Base-by-base conservation (phyloP, 2,329 filamentous ascomycete genomes). In the Fusarium palustre region DNA sequence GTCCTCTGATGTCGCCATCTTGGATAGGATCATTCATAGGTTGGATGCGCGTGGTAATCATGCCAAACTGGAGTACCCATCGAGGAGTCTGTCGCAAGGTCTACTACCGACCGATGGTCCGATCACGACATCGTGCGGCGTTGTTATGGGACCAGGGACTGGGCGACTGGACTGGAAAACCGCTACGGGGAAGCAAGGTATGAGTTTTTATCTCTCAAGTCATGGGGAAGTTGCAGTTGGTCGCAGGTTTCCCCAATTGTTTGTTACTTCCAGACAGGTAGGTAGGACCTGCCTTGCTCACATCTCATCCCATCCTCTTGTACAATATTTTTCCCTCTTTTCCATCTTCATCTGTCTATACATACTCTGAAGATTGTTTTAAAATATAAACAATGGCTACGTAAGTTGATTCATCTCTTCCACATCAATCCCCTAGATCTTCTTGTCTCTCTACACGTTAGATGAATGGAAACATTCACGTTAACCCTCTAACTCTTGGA, bases 321-420 rank as follows among this genome's bases (percentile, higher is more conserved):
- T 43, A 47, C 50, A 30, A 30, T 16, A 28, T 28, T 56, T 46
- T 31, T 13, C n/a, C n/a, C 30, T 48, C 53, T 48, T 54, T 42
- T 58, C 48, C 25, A 49, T 52, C 57, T 53, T 48, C 53, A 36
- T 55, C 45, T 45, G 33, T 52, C 28, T 43, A 47, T 36, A 43
- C 31, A 10, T 30, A 5, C 22, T 46, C 31, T 34, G 41, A 47
- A 28, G 36, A 64, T 33, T n/a, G 25, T 54, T 9, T 36, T 54
- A 41, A 39, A 12, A 64, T 30, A 43, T 20, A 60, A 72, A 75
- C 64, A 71, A 79, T 79, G 77, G 74, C 77, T 69, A 79, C 77
- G 77, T 79, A 64, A 74, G 77, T 77, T 30, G 28, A 11, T 30
- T n/a, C 31, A 38, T 46, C 11, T 31, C 15, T 31, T 2, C 38